Evolutionary conservation across 2,329 filamentous ascomycete species (phyloP), one percentile per base, ranked within the genome.

Genomic region (Elsinoe perseae): DNA sequence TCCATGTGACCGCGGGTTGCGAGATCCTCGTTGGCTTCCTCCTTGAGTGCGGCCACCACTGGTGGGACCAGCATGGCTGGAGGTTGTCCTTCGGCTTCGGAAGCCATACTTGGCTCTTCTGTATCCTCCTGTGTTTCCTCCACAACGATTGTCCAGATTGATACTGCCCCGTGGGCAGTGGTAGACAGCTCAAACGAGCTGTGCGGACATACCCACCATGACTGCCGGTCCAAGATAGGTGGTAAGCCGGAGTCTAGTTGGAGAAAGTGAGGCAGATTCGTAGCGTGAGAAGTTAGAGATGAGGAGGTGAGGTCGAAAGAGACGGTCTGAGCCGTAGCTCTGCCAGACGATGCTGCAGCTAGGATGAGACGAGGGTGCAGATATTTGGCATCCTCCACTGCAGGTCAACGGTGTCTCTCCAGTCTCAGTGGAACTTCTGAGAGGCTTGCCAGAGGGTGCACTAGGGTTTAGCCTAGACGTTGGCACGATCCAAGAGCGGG

Each of bases 1-100:
- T 78, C 75, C 79, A 83, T 81, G 25, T 59, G 64, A 42, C 58
- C 59, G 56, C 64, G 61, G 56, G 61, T 56, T 55, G 55, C 48
- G 27, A 52, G 61, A 20, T 60, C 60, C 25, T 54, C 60, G 58
- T 28, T 65, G 12, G 71, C 72, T 59, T 72, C 70, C 46, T 71
- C 68, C 62, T 66, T 71, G 62, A 77, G 63, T 23, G 74, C 72
- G 23, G 66, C 66, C 55, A 77, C 72, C 9, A 69, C 73, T 30
- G 73, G 74, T 58, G 73, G 72, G 21, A 69, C 69, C 64, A 76
- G 65, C 32, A 65, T 68, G 52, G 62, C 59, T 18, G 55, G 53
- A 23, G 27, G 46, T 42, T 48, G 55, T 7, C 44, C 50, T 12
- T 46, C 42, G 28, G 52, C 50, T 12, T 46, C 42, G 28, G 52